A percentile compares a stretch with the other conserved stretches of the same genome.
Conservation (phyloP, 108 stramenopile genomes). For the Fragilaria radians region DNA sequence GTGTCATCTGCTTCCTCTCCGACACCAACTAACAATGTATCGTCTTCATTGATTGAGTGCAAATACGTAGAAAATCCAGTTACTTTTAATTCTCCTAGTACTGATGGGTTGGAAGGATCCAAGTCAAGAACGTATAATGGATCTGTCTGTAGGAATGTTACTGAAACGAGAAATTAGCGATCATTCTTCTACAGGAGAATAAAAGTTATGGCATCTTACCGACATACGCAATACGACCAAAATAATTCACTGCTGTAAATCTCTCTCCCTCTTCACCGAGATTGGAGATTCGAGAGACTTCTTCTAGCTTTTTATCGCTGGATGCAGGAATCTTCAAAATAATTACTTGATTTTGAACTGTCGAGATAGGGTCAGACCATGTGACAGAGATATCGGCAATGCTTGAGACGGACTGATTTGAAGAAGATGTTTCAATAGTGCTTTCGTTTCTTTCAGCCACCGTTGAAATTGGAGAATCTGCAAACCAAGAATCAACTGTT, state of each 20-base stretch:
- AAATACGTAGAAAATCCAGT: constrained; percentile 51
- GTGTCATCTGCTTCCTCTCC: constrained; percentile 42
- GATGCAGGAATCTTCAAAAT: constrained; percentile 1
- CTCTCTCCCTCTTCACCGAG: constrained; percentile 9
- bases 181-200: neutral
- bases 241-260: constrained; percentile 39
- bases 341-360: neutral
- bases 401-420: neutral
- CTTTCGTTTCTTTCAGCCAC: neutral
- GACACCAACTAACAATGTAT: constrained; percentile 29
- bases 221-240: constrained; percentile 39
- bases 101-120: constrained; percentile 3
- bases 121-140: constrained; percentile 23
- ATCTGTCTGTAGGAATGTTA: constrained; percentile 17
- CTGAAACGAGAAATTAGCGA: neutral
- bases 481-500: constrained; percentile 1
- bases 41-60: constrained; percentile 36
- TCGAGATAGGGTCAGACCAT: neutral
- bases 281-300: neutral
- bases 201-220: neutral
- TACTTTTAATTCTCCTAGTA: constrained; percentile 35
- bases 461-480: neutral
- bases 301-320: neutral
- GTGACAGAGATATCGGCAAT: neutral
- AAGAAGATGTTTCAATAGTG: neutral